phyloP scores from a whole-genome alignment of 176 grass and related monocot genomes.

The Triticum monococcum region DNA sequence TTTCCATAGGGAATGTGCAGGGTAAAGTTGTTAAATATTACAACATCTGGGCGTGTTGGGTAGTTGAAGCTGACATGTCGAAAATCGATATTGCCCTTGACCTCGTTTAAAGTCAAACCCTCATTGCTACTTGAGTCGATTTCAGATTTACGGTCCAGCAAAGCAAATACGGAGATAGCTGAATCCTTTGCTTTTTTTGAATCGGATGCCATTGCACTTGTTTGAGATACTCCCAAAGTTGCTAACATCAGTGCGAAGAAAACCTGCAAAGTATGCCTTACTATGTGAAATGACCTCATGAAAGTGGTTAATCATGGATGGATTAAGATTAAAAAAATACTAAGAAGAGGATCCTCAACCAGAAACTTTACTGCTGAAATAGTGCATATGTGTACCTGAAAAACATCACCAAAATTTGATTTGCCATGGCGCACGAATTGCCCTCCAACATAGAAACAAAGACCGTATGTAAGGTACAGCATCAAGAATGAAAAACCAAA shows the following conservation, averaged over 20 bases:
- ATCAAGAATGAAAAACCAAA: slow-evolving; percentile 66
- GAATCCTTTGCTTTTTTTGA: slow-evolving; percentile 63
- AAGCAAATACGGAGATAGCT: slow-evolving; percentile 56
- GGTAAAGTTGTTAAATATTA: slow-evolving; percentile 56
- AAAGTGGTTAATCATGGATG: neutral
- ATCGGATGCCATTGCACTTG: slow-evolving; percentile 65
- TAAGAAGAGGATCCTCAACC: neutral
- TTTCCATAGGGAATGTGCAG: slow-evolving; percentile 54
- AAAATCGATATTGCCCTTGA: slow-evolving; percentile 66
- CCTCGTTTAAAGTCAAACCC: slow-evolving; percentile 37
- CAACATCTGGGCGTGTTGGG: slow-evolving; percentile 53
- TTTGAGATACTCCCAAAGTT: slow-evolving; percentile 53
- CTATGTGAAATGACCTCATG: neutral
- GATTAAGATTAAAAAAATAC: neutral
- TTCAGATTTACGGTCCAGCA: slow-evolving; percentile 62
- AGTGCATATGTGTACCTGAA: slow-evolving; percentile 42
- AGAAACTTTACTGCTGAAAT: neutral
- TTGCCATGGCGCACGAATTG: slow-evolving; percentile 44
- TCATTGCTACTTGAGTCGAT: slow-evolving; percentile 54
- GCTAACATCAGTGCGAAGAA: slow-evolving; percentile 60
- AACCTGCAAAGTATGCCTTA: slow-evolving; percentile 34
- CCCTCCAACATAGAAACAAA: slow-evolving; percentile 69
- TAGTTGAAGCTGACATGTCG: slow-evolving; percentile 63
- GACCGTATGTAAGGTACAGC: slow-evolving; percentile 54
- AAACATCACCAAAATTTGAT: slow-evolving; percentile 50